phyloP scores from a whole-genome alignment of 2,329 filamentous ascomycete species.

The Fusarium dimerum region DNA sequence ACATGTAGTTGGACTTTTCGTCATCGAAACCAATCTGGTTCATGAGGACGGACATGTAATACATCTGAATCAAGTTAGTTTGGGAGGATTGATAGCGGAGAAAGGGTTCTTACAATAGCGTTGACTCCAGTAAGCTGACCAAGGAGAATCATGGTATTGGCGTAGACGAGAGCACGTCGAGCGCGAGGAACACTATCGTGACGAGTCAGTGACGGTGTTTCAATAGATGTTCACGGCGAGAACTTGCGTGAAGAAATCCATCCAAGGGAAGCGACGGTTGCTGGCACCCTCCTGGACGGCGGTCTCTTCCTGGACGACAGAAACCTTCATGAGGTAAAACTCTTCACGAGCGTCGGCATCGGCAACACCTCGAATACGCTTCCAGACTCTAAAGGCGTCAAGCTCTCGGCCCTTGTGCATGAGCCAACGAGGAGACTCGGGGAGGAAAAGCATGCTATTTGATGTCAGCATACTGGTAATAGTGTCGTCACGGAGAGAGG shows the following conservation, averaged over 20 bases:
- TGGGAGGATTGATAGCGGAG: no score
- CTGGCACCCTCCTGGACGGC: slow-evolving; percentile 50
- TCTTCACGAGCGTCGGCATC: slow-evolving; percentile 62
- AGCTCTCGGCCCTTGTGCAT: slow-evolving; percentile 62
- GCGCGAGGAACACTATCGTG: slow-evolving; percentile 54
- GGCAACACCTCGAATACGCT: slow-evolving; percentile 65
- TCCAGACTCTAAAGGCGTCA: slow-evolving; percentile 65
- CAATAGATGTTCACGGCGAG: no score
- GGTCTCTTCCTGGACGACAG: slow-evolving; percentile 58
- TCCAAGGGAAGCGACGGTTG: slow-evolving; percentile 64
- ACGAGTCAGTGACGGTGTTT: background rate
- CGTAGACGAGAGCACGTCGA: slow-evolving; percentile 66
- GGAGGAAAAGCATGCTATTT: slow-evolving; percentile 69
- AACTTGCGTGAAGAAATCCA: slow-evolving; percentile 67
- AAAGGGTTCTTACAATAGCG: slow-evolving; percentile 42
- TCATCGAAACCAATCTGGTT: slow-evolving; percentile 65
- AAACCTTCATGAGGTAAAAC: slow-evolving; percentile 71
- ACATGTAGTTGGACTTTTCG: slow-evolving; percentile 70
- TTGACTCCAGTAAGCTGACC: slow-evolving; percentile 73
- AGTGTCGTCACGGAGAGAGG: slow-evolving; percentile 41
- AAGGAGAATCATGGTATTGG: slow-evolving; percentile 69
- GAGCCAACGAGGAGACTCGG: slow-evolving; percentile 67
- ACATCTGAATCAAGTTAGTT: slow-evolving; percentile 44
- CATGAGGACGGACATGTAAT: slow-evolving; percentile 72
- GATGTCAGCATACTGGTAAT: background rate